A percentile compares a stretch with the other conserved stretches of the same genome.
Evolutionary conservation across 1,284 basidiomycete genomes (phyloP).

Genomic region (Lentinus polychrous): DNA sequence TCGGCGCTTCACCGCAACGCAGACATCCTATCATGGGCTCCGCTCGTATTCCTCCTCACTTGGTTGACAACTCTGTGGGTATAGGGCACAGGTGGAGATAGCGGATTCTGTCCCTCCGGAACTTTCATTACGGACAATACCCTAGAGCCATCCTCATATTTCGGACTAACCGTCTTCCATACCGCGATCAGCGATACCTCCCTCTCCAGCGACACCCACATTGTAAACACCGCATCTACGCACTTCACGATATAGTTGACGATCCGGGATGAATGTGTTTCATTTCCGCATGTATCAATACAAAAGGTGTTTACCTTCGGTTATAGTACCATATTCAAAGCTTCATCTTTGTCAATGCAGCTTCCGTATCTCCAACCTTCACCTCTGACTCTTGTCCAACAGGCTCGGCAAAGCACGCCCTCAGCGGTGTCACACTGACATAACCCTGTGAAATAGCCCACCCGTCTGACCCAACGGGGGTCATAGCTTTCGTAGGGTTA

Average conservation of each 20-base stretch:
- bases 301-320: neutral
- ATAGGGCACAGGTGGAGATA: neutral
- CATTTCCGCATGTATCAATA: no score
- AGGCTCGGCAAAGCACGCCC: conserved; percentile 67
- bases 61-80: neutral
- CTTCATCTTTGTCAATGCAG: conserved; percentile 47
- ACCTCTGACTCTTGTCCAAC: conserved; percentile 14
- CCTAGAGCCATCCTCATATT: no score
- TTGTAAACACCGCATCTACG: no score
- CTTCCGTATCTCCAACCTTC: conserved; percentile 13
- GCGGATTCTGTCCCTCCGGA: neutral
- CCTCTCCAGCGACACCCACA: no score
- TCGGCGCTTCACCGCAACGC: conserved; percentile 1
- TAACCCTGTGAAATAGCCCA: conserved; percentile 69
- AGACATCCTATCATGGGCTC: neutral
- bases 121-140: neutral
- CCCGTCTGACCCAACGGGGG: conserved; percentile 70
- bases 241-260: neutral
- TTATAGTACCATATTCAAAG: conserved; percentile 24
- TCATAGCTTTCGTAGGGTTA: conserved; percentile 41
- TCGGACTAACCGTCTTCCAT: no score
- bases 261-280: neutral
- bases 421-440: conserved; percentile 69
- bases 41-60: neutral
- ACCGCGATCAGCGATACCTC: no score